phyloP scores from a whole-genome alignment of 164 flowering plant genomes.

The Nelumbo lutea region DNA sequence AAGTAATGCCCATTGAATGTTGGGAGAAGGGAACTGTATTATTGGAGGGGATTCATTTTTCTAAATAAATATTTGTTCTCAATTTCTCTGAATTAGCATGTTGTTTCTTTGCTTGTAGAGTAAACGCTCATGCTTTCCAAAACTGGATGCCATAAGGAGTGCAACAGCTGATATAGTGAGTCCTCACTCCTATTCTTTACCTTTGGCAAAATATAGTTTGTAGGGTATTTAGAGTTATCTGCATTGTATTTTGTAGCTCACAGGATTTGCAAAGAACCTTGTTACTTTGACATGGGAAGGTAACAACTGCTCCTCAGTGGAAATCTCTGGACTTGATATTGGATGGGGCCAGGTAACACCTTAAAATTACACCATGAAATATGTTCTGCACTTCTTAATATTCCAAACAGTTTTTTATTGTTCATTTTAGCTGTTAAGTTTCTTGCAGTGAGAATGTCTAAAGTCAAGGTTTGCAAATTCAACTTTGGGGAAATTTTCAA shows the following conservation, averaged over 20 bases:
- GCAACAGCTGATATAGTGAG: conserved; percentile 98
- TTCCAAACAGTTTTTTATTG: background rate
- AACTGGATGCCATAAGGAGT: conserved; percentile 84
- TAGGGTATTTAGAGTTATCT: too few relatives aligned
- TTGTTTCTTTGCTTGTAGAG: conserved; percentile 50
- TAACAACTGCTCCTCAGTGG: conserved; percentile 50
- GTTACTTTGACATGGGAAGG: conserved; percentile 61
- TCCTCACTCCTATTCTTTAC: background rate
- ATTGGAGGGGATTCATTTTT: too few relatives aligned
- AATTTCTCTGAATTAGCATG: conserved; percentile 4
- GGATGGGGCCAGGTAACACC: conserved; percentile 94
- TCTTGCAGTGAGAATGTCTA: too few relatives aligned
- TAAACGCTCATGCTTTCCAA: conserved; percentile 84
- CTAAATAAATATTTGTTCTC: too few relatives aligned
- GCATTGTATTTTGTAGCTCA: conserved; percentile 46
- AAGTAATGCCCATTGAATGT: too few relatives aligned
- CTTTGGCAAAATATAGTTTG: too few relatives aligned
- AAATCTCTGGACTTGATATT: conserved; percentile 88
- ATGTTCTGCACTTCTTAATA: background rate
- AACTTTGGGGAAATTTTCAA: too few relatives aligned
- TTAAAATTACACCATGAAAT: background rate
- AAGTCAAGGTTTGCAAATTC: too few relatives aligned
- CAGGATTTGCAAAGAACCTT: conserved; percentile 55
- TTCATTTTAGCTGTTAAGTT: too few relatives aligned
- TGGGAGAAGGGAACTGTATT: too few relatives aligned